Conservation (phyloP, 345 rosid species). For the Salix brachista region DNA sequence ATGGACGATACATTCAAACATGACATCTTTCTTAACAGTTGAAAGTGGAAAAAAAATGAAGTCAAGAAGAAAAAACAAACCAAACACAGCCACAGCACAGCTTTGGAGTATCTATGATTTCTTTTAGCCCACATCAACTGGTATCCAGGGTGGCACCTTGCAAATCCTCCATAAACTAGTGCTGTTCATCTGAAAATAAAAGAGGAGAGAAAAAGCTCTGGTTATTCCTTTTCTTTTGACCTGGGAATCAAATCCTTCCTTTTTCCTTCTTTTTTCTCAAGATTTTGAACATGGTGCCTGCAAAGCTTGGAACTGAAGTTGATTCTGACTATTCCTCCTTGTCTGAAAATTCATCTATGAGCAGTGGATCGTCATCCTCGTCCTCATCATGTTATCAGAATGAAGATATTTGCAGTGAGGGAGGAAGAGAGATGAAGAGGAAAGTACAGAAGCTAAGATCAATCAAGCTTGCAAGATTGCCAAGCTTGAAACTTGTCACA, state of each 20-base stretch:
- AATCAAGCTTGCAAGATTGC: constrained; percentile 34
- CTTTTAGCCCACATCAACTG: neutral
- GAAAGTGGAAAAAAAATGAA: neutral
- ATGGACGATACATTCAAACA: neutral
- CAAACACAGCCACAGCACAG: neutral
- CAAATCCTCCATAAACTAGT: neutral
- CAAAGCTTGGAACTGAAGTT: constrained; percentile 4
- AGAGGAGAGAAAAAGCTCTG: neutral
- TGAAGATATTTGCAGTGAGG: neutral
- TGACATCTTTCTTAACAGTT: neutral
- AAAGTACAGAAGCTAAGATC: constrained; percentile 45
- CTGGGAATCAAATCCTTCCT: neutral
- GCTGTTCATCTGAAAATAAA: neutral
- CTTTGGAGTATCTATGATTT: neutral
- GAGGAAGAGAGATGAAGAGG: constrained; percentile 15
- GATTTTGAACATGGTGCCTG: neutral
- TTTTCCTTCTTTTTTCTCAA: neutral
- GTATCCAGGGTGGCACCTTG: neutral
- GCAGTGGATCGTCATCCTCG: neutral
- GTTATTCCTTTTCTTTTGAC: neutral
- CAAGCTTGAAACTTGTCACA: constrained; percentile 29
- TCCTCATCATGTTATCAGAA: neutral
- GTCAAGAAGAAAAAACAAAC: neutral
- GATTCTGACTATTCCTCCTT: neutral
- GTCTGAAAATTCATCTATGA: neutral